These are phyloP conservation scores for Gracilaria gracilis DNA, from an alignment of 23 red algal genomes.

Conservation along the genomic window DNA sequence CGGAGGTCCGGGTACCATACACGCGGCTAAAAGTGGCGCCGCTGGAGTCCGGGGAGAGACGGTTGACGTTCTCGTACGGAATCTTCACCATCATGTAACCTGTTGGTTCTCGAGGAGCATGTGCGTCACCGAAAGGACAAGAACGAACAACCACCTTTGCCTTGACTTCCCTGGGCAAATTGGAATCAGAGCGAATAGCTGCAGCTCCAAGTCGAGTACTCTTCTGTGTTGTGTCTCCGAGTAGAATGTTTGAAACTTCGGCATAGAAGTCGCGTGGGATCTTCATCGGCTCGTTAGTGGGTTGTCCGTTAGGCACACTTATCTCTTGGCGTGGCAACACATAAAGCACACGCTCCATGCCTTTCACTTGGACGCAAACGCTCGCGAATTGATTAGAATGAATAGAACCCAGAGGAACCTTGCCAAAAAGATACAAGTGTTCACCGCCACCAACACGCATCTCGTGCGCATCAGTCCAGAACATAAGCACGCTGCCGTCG, in stretches of 20 bases:
- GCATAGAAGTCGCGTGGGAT: conserved; percentile 59
- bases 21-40: conserved; percentile 88
- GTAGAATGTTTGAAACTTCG: conserved; percentile 58
- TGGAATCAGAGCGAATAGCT: conserved; percentile 9
- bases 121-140: conserved; percentile 67
- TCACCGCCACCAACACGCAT: conserved; percentile 74
- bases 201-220: neutral
- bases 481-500: conserved; percentile 80
- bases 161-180: conserved; percentile 48
- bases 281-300: conserved; percentile 42
- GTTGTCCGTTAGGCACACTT: conserved; percentile 11
- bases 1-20: conserved; percentile 72
- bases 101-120: conserved; percentile 61
- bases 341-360: conserved; percentile 82
- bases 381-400: conserved; percentile 32
- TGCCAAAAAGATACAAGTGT: conserved; percentile 87
- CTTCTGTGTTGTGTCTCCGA: conserved; percentile 21
- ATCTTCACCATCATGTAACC: conserved; percentile 92
- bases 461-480: conserved; percentile 91
- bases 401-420: conserved; percentile 47
- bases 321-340: conserved; percentile 74
- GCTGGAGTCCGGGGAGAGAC: conserved; percentile 33
- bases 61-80: conserved; percentile 61
- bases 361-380: conserved; percentile 77
- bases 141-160: conserved; percentile 73